A percentile compares a stretch with the other conserved stretches of the same genome.
Conservation (phyloP, 306 rosid genomes). For the Trifolium pratense region DNA sequence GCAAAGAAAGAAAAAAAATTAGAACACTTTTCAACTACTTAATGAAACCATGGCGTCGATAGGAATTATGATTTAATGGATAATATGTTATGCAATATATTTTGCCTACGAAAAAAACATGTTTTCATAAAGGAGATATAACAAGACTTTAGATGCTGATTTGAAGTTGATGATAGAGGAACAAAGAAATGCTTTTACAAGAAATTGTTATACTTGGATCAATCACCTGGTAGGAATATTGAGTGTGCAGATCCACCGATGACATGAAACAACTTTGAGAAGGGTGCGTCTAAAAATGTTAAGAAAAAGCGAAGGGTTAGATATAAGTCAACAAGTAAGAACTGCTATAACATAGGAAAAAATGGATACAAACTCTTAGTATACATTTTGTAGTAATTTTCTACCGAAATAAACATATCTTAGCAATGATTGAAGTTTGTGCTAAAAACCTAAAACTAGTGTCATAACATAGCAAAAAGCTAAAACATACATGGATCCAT, state of each 20-base stretch:
- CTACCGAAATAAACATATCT: no score
- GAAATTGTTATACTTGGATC: constrained; percentile 20
- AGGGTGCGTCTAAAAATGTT: constrained; percentile 74
- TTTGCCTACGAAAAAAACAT: not conserved
- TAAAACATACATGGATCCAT: constrained; percentile 82
- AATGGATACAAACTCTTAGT: no score
- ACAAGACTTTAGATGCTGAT: constrained; percentile 28
- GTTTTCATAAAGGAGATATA: constrained; percentile 25
- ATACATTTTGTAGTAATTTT: no score
- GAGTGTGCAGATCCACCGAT: constrained; percentile 89
- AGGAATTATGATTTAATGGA: not conserved
- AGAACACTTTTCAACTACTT: constrained; percentile 27
- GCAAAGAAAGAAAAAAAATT: constrained; percentile 3
- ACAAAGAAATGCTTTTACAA: constrained; percentile 26
- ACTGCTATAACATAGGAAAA: no score
- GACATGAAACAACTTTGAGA: constrained; percentile 92
- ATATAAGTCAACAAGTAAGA: constrained; percentile 22
- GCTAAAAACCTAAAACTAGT: not conserved
- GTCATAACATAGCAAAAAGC: not conserved
- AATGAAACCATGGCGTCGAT: constrained; percentile 17
- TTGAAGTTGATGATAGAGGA: constrained; percentile 18
- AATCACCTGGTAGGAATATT: constrained; percentile 80
- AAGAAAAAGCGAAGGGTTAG: constrained; percentile 28
- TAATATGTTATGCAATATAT: not conserved
- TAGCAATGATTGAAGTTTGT: no score